Base-by-base conservation (phyloP, 192 early-diverging fungal genomes). In the Rhizophagus clarus region DNA sequence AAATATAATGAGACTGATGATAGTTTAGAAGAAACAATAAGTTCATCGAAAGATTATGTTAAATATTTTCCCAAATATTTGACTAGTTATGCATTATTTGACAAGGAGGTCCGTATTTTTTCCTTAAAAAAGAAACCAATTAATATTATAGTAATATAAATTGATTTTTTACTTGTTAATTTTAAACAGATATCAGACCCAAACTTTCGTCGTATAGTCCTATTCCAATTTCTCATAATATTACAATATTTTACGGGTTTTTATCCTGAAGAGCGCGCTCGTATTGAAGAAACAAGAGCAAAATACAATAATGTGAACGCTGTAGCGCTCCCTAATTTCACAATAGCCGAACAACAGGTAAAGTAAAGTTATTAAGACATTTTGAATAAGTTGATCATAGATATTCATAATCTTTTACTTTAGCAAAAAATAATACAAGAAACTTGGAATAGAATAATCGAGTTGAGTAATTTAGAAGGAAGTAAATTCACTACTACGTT, bases 171-270 rank as follows among this genome's bases (percentile, higher is more conserved):
- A 26, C 10, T 17, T 61, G 4, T 28, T 15, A 11, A 60, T 74
- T 74, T 56, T 56, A 56, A 56, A 20, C 87, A 98, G 92, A 85
- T 98, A 24, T 83, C 85, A 15, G 97, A 99, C 77, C 85, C 91
- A 10, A 84, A 90, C 70, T 95, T 97, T 82, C 91, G 96, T 67
- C 92, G 95, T 60, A 94, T 95, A 78, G 89, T 98, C 9, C 85
- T 98, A 34, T 85, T 96, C 26, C 97, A 98, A 83, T 86, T 94
- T 34, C 82, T 96, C n/a, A 95, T 98, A n/a, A 86, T 96, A 11
- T 84, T 96, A 24, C 92, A 95, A 73, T 96, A 94, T 83, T 87
- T 94, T 1, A 49, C 49, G 4, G 73, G 73, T 24, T 74, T 49
- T 15, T 74, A 32, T 28, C 32, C 73, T 32, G 45, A 49, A 15